Percentiles rank a stretch among this genome's conserved stretches.
Conservation (phyloP, 2,329 filamentous ascomycete genomes). For the Saccharata proteae region DNA sequence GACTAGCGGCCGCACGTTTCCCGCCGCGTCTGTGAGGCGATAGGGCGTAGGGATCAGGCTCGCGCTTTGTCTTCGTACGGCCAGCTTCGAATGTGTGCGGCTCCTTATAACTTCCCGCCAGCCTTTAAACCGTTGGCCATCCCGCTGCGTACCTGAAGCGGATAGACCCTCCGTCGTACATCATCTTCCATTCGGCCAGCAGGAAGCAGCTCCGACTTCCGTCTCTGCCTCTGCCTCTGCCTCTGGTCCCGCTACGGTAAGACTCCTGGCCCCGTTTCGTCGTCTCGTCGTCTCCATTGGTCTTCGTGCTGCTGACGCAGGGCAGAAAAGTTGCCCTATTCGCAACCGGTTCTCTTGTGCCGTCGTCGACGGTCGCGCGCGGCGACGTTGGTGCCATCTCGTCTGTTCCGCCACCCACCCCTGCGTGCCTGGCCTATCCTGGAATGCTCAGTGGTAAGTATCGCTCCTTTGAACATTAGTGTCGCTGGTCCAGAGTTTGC, state of each 20-base stretch:
- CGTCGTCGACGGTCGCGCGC: conserved; percentile 2
- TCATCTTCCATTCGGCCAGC: conserved; percentile 2
- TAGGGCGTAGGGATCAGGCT: conserved; percentile 1
- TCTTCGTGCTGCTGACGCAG: conserved; percentile 3
- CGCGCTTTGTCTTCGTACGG: neutral
- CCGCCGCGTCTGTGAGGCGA: no score
- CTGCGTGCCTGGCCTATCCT: conserved; percentile 7
- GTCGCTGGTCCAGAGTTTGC: no score
- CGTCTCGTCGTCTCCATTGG: conserved; percentile 3
- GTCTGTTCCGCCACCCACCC: conserved; percentile 1
- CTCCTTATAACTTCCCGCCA: neutral
- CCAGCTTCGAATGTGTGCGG: no score
- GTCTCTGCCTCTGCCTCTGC: no score
- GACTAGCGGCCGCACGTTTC: conserved; percentile 6
- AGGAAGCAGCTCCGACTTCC: conserved; percentile 7
- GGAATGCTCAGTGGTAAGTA: no score
- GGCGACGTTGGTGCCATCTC: conserved; percentile 1
- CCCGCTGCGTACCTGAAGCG: conserved; percentile 2
- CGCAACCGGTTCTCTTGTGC: neutral
- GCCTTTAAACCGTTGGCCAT: conserved; percentile 1
- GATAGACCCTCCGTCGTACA: conserved; percentile 1
- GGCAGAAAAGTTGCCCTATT: neutral
- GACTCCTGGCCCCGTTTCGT: conserved; percentile 4
- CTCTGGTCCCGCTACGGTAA: conserved; percentile 2
- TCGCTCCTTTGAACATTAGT: no score